Base-by-base conservation (phyloP, 768 basidiomycete genomes). In the Xerocomellus chrysenteron region DNA sequence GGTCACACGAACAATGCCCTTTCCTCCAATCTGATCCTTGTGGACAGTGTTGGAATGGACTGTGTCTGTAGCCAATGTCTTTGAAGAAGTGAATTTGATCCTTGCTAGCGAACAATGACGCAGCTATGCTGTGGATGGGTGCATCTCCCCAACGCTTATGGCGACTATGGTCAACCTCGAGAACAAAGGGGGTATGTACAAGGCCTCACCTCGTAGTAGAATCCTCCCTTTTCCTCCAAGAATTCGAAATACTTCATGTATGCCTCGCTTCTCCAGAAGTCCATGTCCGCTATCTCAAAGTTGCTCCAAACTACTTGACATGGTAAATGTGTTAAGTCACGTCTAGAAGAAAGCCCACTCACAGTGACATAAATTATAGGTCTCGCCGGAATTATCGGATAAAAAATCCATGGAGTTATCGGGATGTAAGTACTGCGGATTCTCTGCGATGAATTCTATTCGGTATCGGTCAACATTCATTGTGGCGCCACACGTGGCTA, bases 71-170 rank as follows among this genome's bases (percentile, higher is more conserved):
- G 4, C 87, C 95, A 49, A 98, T 92, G 66, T 98, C 94, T 60
- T 88, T 83, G 79, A 98, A 98, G 77, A 92, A 98, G 71, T 97
- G 92, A 42, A 98, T 86, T 72, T 93, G 90, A 17, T 92, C 88
- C 68, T 91, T 94, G 69, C 80, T 81, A 0, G 92, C 88, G 61
- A 98, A 91, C 10, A 98, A 77, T 0, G 95, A 88, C 1, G 89
- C 94, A 36, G 90, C 96, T 55, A 98, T 94, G 52, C 87, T 90
- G 67, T 94, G 92, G 9, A 94, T 84, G 11, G 85, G 85, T n/a
- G 96, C 96, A 74, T 97, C 95, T 48, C 96, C 96, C 93, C 93
- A 94, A 35, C 92, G 85, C 83, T 92, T 60, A 47, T 21, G 14
- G 9, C 1, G 24, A 43, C 37, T 28, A 43, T n/a, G 19, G 41